Evolutionary conservation across 139 green algal genomes (phyloP).

Genomic region (Closterium sp.): DNA sequence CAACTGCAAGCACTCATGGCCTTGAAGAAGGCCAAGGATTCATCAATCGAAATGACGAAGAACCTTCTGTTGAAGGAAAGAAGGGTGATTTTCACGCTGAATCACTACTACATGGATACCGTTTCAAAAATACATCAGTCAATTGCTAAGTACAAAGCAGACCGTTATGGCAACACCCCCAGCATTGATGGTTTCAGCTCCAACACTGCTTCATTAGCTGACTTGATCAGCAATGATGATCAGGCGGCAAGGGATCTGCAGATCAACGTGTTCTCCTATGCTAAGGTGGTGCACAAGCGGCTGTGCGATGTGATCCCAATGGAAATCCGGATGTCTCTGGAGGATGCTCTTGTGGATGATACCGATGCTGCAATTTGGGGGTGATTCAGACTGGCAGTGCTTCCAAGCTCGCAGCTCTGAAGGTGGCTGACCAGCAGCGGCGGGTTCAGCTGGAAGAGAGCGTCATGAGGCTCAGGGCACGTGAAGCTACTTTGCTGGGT

Average conservation of each 20-base stretch:
- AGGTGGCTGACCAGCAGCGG: not conserved
- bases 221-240: constrained; percentile 7
- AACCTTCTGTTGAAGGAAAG: constrained; percentile 24
- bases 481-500: not conserved
- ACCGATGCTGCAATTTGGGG: not conserved
- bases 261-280: constrained; percentile 37
- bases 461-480: not conserved
- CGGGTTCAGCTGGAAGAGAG: not conserved
- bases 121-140: constrained; percentile 10
- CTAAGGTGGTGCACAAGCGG: constrained; percentile 16
- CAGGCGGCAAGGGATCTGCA: constrained; percentile 33
- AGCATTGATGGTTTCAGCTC: constrained; percentile 13
- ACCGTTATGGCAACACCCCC: not conserved
- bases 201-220: constrained; percentile 10
- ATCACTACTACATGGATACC: constrained; percentile 38
- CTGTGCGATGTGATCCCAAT: constrained; percentile 37
- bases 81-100: constrained; percentile 15
- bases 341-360: constrained; percentile 7
- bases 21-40: constrained; percentile 10
- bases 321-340: constrained; percentile 15
- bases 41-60: not conserved
- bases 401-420: not conserved
- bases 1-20: not conserved
- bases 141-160: not conserved
- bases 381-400: not conserved